Evolutionary conservation across 495 filamentous ascomycete genomes (phyloP), one percentile per base, ranked within the genome.

Genomic region (Lasiosphaeriaceae sp.): DNA sequence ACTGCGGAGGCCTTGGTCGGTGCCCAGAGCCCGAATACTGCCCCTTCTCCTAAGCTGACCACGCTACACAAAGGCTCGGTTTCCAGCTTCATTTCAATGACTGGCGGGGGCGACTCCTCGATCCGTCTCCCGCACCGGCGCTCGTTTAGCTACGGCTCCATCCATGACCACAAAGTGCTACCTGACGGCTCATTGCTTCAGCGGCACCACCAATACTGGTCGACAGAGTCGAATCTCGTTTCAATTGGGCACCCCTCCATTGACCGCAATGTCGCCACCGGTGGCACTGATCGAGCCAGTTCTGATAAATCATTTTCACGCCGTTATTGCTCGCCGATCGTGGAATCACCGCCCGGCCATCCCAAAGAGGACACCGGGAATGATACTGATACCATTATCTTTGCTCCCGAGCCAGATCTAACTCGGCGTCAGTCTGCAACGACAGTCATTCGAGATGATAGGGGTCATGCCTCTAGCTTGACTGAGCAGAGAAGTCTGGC

Each of bases 31-130:
- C 17, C 46, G 34, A 44, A 24, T 8, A 22, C 19, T 54, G 21
- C 50, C 17, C 23, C 54, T n/a, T 12, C 57, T 23, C 57, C 54
- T 46, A 57, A 50, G 52, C 57, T 63, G 60, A 56, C 52, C 34
- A 9, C 52, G 8, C 63, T 50, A 16, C 47, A 46, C 34, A 35
- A 62, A 63, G 55, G 44, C 34, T 48, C 31, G 9, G 24, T 47
- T 8, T 53, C 45, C 45, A 50, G 34, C 39, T 19, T 46, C 22
- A 20, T 37, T 37, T 47, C 55, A 45, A 14, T 51, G 24, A 52
- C 23, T 11, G 26, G 24, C 8, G 11, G 26, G 9, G 9, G 26
- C 26, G 26, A 7, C 12, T 26, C 8, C 14, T 11, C 44, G 2
- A 22, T 23, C 44, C 14, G 20, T 22, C n/a, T 19, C 2, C 8